Base-by-base conservation (phyloP, 2,329 filamentous ascomycete genomes). In the Thielaviopsis punctulata region DNA sequence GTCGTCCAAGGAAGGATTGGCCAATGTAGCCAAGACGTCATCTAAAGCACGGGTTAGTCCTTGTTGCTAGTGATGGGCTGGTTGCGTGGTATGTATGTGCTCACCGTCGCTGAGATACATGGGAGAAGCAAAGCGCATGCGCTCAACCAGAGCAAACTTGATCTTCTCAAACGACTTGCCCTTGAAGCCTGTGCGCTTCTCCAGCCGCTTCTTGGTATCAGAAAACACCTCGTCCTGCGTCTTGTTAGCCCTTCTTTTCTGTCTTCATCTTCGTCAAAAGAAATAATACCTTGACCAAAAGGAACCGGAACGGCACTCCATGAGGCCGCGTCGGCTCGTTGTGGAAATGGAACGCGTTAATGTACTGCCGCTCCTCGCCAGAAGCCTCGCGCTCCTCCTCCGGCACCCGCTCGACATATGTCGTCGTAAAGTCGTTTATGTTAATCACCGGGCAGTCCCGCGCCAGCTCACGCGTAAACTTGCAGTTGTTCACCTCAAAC, bases 161-260 rank as follows among this genome's bases (percentile, higher is more conserved):
- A 98, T 92, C 73, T 96, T 96, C 66, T 98, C 90, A 59, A 98
- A 89, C 58, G 87, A 87, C 73, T 98, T 98, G 65, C 92, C 93
- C 68, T 95, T 95, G 68, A 98, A 82, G 23, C 89, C 89, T 0
- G 86, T 95, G 55, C 90, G 77, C 66, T 89, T 90, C 59, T 92
- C 89, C 3, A 98, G 72, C n/a, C 92, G 80, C 68, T 94, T 87
- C 70, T 90, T 95, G 44, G 89, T 95, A 30, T 96, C 86, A 54
- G 79, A 80, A 67, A 98, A 96, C 39, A 75, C 73, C 65, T 98
- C 92, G 51, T 80, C 85, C 79, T 90, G 49, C 5, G 3, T 2
- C 15, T 9, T 15, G 13, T 22, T n/a, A 6, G 7, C 21, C 18
- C 10, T 22, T 21, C 4, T 7, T 10, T 3, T 7, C 2, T 19